phyloP scores from a whole-genome alignment of 2,329 filamentous ascomycete genomes.

The Hypoxylon rubiginosum region DNA sequence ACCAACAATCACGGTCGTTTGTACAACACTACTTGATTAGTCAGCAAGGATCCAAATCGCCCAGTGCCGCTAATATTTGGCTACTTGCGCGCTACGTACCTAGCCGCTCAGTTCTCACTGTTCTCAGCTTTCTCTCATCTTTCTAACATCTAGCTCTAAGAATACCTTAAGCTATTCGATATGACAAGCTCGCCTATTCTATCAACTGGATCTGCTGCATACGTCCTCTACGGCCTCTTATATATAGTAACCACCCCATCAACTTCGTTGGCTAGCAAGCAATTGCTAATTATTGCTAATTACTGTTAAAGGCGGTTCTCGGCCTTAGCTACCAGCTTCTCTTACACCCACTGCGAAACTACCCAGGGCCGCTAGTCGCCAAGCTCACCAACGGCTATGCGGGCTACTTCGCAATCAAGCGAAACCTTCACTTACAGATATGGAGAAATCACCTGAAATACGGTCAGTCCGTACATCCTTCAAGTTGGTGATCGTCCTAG shows the following conservation, averaged over 20 bases:
- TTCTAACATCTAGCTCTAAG: background rate
- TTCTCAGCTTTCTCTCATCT: background rate
- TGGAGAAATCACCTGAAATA: slow-evolving; percentile 32
- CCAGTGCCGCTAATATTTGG: slow-evolving; percentile 10
- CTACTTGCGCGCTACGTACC: background rate
- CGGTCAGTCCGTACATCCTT: slow-evolving; percentile 16
- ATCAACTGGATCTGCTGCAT: slow-evolving; percentile 1
- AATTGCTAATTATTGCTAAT: background rate
- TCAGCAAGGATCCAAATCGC: too few relatives aligned
- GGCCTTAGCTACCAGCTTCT: slow-evolving; percentile 17
- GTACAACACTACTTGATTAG: too few relatives aligned
- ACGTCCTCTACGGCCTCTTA: slow-evolving; percentile 2
- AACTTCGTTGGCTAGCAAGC: background rate
- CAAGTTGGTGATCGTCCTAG: background rate
- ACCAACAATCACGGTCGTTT: too few relatives aligned
- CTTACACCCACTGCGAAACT: slow-evolving; percentile 32
- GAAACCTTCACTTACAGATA: slow-evolving; percentile 32
- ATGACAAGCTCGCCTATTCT: slow-evolving; percentile 1
- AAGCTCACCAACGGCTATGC: slow-evolving; percentile 39
- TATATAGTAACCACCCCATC: background rate
- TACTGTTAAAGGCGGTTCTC: background rate
- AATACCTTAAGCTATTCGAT: background rate
- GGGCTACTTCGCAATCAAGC: slow-evolving; percentile 34
- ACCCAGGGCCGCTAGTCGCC: slow-evolving; percentile 39
- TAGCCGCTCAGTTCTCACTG: slow-evolving; percentile 1